Conservation (phyloP, 1,139 yeast species). For the Yamadazyma blattariae region DNA sequence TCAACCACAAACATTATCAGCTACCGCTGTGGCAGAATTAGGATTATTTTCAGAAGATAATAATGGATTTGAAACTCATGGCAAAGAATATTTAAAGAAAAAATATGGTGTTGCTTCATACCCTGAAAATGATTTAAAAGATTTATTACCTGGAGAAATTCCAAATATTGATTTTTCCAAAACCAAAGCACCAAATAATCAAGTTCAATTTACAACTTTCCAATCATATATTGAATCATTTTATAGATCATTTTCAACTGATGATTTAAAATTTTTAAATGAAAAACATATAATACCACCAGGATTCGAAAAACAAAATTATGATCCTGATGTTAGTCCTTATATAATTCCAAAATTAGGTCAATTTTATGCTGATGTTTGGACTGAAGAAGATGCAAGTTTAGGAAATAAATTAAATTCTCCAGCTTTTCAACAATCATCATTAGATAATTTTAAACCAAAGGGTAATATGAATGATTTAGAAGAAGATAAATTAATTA, state of each 20-base stretch:
- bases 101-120: conserved; percentile 88
- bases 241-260: conserved; percentile 73
- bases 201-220: conserved; percentile 88
- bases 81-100: conserved; percentile 69
- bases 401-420: conserved; percentile 38
- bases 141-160: conserved; percentile 79
- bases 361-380: conserved; percentile 70
- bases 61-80: conserved; percentile 53
- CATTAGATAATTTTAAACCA: conserved; percentile 51
- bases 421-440: conserved; percentile 36
- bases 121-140: conserved; percentile 75
- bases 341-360: conserved; percentile 83
- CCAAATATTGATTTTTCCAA: conserved; percentile 87
- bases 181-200: conserved; percentile 79
- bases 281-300: conserved; percentile 59
- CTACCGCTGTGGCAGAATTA: conserved; percentile 58
- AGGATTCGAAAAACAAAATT: conserved; percentile 43
- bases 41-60: conserved; percentile 66
- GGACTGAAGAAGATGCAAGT: conserved; percentile 80
- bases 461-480: conserved; percentile 60
- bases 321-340: conserved; percentile 68
- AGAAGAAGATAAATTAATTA: conserved; percentile 62
- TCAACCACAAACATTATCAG: conserved; percentile 66
- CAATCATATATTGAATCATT: conserved; percentile 83
- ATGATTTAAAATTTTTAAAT: conserved; percentile 72